Evolutionary conservation across 352 stramenopile species (phyloP), one percentile per base, ranked within the genome.

Genomic region (Phytophthora chlamydospora): DNA sequence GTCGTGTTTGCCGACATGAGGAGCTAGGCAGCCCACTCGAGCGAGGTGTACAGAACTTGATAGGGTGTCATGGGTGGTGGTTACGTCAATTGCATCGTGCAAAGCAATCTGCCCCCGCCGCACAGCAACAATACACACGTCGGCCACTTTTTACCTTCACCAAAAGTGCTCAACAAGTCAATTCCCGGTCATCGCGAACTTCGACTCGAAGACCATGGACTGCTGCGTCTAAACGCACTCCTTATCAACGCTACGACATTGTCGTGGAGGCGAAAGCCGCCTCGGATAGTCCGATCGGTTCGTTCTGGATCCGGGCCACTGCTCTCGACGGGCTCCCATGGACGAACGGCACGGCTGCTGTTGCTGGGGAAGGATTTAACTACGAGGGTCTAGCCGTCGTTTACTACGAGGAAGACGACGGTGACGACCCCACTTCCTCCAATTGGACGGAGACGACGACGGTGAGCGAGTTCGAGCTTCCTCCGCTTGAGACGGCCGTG

Each of bases 191-290:
- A n/a, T n/a, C n/a, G n/a, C n/a, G n/a, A n/a, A n/a, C n/a, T n/a
- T n/a, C n/a, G n/a, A n/a, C n/a, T n/a, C n/a, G n/a, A n/a, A n/a
- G n/a, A n/a, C n/a, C n/a, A n/a, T n/a, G n/a, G n/a, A n/a, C n/a
- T n/a, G n/a, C n/a, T n/a, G n/a, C n/a, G n/a, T n/a, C n/a, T n/a
- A n/a, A n/a, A n/a, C n/a, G n/a, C n/a, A n/a, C n/a, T n/a, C 21
- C 32, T 46, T 11, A 54, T 68, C 19, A 73, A 51, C 33, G 57
- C 44, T 73, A 69, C 39, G 65, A 73, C 35, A 11, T 69, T 14
- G 21, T 73, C 8, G 52, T 66, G 14, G 29, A 62, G 13, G 52
- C 65, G n/a, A 54, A 63, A 27, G 33, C 32, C n/a, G 17, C 35
- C 17, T 45, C 24, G 24, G 32, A 49, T 7, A 36, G 19, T 12